Conservation (phyloP, 2,329 filamentous ascomycete genomes). For the Sphaceloma murrayae region DNA sequence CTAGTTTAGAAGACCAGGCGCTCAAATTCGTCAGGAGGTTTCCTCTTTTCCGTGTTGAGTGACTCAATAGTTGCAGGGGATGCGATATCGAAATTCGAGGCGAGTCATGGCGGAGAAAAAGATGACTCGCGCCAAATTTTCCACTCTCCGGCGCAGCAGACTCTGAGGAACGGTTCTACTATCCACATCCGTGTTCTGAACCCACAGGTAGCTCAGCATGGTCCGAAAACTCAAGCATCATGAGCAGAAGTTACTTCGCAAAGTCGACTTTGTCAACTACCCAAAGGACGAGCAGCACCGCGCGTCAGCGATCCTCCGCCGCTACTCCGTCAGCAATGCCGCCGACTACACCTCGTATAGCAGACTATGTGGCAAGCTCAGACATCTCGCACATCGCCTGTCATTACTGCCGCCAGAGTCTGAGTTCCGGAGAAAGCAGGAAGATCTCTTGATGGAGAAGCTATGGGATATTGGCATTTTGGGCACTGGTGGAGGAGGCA, state of each 20-base stretch:
- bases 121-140: slow-evolving; percentile 9
- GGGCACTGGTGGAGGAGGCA: slow-evolving; percentile 51
- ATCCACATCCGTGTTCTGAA: too few relatives aligned
- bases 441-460: slow-evolving; percentile 81
- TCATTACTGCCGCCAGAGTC: slow-evolving; percentile 71
- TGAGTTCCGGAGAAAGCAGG: slow-evolving; percentile 69
- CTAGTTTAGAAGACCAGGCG: too few relatives aligned
- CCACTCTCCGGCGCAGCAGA: too few relatives aligned
- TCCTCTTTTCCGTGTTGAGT: too few relatives aligned
- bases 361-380: slow-evolving; percentile 52
- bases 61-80: neutral
- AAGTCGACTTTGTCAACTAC: slow-evolving; percentile 81
- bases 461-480: slow-evolving; percentile 87
- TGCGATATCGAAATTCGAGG: neutral
- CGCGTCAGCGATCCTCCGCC: slow-evolving; percentile 65
- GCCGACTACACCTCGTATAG: slow-evolving; percentile 62
- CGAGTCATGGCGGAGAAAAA: slow-evolving; percentile 14
- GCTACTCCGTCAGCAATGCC: slow-evolving; percentile 86
- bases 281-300: slow-evolving; percentile 82
- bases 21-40: too few relatives aligned
- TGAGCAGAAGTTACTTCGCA: slow-evolving; percentile 85
- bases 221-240: slow-evolving; percentile 94
- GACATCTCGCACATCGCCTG: slow-evolving; percentile 81
- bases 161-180: too few relatives aligned
- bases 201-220: slow-evolving; percentile 46